Evolutionary conservation across 805 yeast genomes (phyloP).

Genomic region (Yarrowia deformans): DNA sequence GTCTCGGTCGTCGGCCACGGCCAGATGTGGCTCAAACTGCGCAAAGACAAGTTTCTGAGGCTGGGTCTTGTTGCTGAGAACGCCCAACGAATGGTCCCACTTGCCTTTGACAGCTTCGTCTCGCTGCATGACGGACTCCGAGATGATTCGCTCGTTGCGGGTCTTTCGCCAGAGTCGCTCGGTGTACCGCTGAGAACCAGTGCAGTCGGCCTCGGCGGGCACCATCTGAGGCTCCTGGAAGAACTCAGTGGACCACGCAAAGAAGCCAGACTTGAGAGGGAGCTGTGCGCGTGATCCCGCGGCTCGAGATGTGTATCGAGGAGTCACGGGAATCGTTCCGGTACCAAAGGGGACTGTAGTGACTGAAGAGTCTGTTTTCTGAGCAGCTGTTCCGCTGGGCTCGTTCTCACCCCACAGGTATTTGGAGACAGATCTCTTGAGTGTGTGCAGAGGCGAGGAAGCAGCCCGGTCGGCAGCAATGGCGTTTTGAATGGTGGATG

Average conservation of each 20-base stretch:
- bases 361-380: slow-evolving; percentile 42
- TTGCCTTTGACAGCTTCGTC: slow-evolving; percentile 80
- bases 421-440: slow-evolving; percentile 46
- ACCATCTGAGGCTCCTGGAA: slow-evolving; percentile 97
- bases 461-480: slow-evolving; percentile 22
- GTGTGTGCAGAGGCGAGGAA: slow-evolving; percentile 31
- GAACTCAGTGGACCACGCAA: slow-evolving; percentile 71
- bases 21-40: slow-evolving; percentile 86
- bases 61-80: slow-evolving; percentile 75
- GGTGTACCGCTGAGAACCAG: slow-evolving; percentile 86
- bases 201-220: slow-evolving; percentile 82
- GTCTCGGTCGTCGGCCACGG: slow-evolving; percentile 83
- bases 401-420: slow-evolving; percentile 28
- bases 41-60: slow-evolving; percentile 82
- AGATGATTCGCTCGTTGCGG: slow-evolving; percentile 84
- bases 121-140: slow-evolving; percentile 90
- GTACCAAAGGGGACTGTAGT: slow-evolving; percentile 48
- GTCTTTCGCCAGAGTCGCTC: slow-evolving; percentile 87
- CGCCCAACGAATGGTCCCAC: slow-evolving; percentile 72
- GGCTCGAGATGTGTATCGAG: slow-evolving; percentile 46
- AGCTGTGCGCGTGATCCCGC: slow-evolving; percentile 44
- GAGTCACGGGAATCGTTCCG: slow-evolving; percentile 48
- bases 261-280: slow-evolving; percentile 51
- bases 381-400: slow-evolving; percentile 6
- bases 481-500: slow-evolving; percentile 33